Evolutionary conservation across 2,329 filamentous ascomycete species (phyloP).

Genomic region (Drechmeria coniospora): DNA sequence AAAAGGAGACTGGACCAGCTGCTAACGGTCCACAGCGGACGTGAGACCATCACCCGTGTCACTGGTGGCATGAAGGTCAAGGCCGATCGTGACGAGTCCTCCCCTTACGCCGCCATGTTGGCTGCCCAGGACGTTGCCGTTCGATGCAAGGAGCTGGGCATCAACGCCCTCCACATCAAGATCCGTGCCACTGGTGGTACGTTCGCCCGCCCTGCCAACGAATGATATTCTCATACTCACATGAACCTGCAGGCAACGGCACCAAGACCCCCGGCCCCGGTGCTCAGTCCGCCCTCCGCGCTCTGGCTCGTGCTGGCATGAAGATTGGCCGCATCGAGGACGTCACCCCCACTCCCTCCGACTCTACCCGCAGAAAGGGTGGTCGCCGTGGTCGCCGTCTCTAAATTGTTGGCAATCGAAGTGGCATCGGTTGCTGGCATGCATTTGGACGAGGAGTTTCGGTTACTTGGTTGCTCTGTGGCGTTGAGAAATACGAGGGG

Average conservation of each 20-base stretch:
- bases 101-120: conserved; percentile 99
- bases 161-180: conserved; percentile 98
- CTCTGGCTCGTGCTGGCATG: conserved; percentile 97
- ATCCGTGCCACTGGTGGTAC: conserved; percentile 96
- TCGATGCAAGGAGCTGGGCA: conserved; percentile 59
- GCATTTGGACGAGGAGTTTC: conserved; percentile 21
- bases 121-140: conserved; percentile 94
- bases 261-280: conserved; percentile 99
- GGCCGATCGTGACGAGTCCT: conserved; percentile 99
- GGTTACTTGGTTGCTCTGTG: conserved; percentile 39
- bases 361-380: conserved; percentile 99
- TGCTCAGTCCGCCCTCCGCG: conserved; percentile 97
- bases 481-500: conserved; percentile 58
- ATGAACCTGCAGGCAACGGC: conserved; percentile 56
- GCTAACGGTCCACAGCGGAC: conserved; percentile 52
- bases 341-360: conserved; percentile 96
- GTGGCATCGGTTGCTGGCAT: conserved; percentile 8
- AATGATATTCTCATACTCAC: not conserved
- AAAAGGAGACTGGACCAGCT: not conserved
- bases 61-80: conserved; percentile 99
- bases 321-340: conserved; percentile 99
- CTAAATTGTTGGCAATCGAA: conserved; percentile 34
- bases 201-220: conserved; percentile 20
- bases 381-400: conserved; percentile 99
- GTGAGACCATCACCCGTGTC: conserved; percentile 99